Conservation (phyloP, 1,284 basidiomycete genomes). For the Moniliophthora roreri region DNA sequence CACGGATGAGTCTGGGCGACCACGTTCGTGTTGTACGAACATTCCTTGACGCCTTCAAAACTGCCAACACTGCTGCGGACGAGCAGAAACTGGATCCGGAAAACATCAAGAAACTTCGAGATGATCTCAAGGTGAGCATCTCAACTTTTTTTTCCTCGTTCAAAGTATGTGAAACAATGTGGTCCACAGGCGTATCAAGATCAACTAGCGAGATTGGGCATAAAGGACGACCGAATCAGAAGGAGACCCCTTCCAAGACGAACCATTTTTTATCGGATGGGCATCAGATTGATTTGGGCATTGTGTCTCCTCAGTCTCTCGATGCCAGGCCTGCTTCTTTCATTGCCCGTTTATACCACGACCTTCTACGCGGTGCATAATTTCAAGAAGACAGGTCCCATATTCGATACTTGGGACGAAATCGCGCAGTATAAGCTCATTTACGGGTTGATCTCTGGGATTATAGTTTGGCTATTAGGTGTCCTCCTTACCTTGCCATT, state of each 20-base stretch:
- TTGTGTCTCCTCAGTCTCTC: slow-evolving; percentile 69
- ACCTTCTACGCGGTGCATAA: slow-evolving; percentile 65
- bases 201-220: slow-evolving; percentile 56
- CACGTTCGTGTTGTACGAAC: slow-evolving; percentile 72
- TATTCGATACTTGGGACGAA: slow-evolving; percentile 83
- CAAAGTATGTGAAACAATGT: too few species aligned
- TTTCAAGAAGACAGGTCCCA: slow-evolving; percentile 75
- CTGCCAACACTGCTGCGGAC: slow-evolving; percentile 29
- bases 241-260: slow-evolving; percentile 58
- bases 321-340: slow-evolving; percentile 78
- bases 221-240: slow-evolving; percentile 81
- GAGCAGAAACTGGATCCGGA: slow-evolving; percentile 25
- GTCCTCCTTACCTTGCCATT: slow-evolving; percentile 62
- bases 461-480: slow-evolving; percentile 59
- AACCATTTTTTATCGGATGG: slow-evolving; percentile 60
- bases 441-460: slow-evolving; percentile 72
- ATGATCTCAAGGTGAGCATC: slow-evolving; percentile 65
- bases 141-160: too few species aligned
- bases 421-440: slow-evolving; percentile 88
- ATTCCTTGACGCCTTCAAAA: slow-evolving; percentile 77
- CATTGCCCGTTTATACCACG: slow-evolving; percentile 74
- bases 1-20: slow-evolving; percentile 77
- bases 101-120: slow-evolving; percentile 38
- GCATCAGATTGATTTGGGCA: slow-evolving; percentile 64
- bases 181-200: slow-evolving; percentile 68